Conservation (phyloP, 2,329 filamentous ascomycete genomes). For the Cordyceps cicadae region DNA sequence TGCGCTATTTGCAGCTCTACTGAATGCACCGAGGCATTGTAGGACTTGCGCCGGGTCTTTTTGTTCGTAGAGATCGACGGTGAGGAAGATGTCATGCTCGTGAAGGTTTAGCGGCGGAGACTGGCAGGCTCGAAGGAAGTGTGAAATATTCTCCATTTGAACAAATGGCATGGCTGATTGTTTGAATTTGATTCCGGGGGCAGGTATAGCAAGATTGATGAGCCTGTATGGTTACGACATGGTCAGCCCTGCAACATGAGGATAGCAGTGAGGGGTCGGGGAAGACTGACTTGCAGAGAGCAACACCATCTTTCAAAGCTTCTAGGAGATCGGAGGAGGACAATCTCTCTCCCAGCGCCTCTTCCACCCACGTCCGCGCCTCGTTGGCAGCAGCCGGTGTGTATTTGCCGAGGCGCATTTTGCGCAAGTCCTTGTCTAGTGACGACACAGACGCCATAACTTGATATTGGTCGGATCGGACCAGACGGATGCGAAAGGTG, state of each 20-base stretch:
- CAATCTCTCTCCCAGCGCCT: constrained; percentile 64
- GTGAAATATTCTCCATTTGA: constrained; percentile 98
- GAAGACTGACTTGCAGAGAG: constrained; percentile 72
- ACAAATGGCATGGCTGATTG: constrained; percentile 93
- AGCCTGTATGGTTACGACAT: constrained; percentile 49
- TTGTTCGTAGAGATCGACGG: constrained; percentile 88
- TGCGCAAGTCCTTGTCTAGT: constrained; percentile 91
- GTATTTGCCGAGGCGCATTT: constrained; percentile 84
- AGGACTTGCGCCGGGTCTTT: constrained; percentile 96
- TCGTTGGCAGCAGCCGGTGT: constrained; percentile 86
- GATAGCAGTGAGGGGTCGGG: background rate
- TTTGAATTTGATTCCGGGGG: constrained; percentile 81
- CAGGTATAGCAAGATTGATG: constrained; percentile 68
- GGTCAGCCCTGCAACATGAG: constrained; percentile 11
- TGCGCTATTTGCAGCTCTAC: constrained; percentile 67
- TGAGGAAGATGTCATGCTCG: constrained; percentile 92
- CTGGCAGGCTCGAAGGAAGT: constrained; percentile 86
- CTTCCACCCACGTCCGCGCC: constrained; percentile 77
- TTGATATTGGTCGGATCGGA: background rate
- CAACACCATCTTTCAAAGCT: constrained; percentile 80
- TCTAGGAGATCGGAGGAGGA: constrained; percentile 71
- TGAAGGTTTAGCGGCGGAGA: constrained; percentile 76
- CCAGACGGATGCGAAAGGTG: background rate
- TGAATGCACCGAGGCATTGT: constrained; percentile 88
- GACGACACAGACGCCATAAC: constrained; percentile 88